Conservation (phyloP, 2,329 filamentous ascomycete genomes). For the Tolypocladium sp. region DNA sequence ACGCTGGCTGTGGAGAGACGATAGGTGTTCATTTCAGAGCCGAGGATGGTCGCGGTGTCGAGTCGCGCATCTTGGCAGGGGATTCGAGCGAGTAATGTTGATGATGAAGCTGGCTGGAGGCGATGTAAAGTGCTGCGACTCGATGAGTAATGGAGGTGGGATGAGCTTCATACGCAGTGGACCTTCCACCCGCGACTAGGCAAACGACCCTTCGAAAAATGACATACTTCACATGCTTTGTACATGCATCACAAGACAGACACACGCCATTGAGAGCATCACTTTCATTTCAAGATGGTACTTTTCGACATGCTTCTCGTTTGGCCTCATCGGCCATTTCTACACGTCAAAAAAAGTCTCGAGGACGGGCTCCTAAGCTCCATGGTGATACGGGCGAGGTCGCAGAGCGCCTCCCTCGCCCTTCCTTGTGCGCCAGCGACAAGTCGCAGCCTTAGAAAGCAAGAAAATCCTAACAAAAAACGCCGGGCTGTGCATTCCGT, state of each 20-base stretch:
- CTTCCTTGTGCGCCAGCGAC: not conserved
- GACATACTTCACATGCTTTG: too few relatives aligned
- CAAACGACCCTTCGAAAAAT: too few relatives aligned
- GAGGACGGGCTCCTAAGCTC: not conserved
- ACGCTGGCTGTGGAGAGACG: not conserved
- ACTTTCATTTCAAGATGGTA: not conserved
- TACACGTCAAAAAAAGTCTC: not conserved
- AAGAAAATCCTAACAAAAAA: slow-evolving; percentile 11
- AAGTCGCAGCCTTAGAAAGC: not conserved
- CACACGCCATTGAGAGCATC: not conserved
- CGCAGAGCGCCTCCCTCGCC: not conserved
- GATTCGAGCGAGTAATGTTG: not conserved
- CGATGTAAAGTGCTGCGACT: not conserved
- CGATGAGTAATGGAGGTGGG: not conserved
- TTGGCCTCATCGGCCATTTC: not conserved
- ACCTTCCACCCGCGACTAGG: too few relatives aligned
- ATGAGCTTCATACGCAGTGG: too few relatives aligned
- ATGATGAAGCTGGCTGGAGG: not conserved
- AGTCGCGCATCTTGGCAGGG: not conserved
- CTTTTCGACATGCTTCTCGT: not conserved
- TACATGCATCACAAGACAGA: too few relatives aligned
- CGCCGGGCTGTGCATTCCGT: slow-evolving; percentile 15
- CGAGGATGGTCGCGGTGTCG: not conserved
- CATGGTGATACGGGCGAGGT: not conserved
- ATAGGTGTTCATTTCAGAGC: not conserved